Base-by-base conservation (phyloP, 116 monocot species). In the Papilionanthe hybrid region DNA sequence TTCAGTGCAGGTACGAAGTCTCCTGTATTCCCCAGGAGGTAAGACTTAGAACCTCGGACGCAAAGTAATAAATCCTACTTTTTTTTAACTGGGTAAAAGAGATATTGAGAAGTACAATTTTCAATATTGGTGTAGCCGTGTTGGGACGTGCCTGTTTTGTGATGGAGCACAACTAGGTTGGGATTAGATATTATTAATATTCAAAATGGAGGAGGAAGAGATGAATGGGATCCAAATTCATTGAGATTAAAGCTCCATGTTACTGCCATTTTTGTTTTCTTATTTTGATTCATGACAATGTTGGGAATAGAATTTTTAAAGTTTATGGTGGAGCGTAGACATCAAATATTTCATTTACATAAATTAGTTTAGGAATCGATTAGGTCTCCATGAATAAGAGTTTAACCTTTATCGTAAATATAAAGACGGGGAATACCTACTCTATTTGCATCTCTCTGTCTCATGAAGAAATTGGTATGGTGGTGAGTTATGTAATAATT, bases 1-100 rank as follows among this genome's bases (percentile, higher is more conserved):
- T 55, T 55, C 77, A 18, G 77, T 55, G 30, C 77, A 50, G 77
- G 77, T 77, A 77, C 29, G 6, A 77, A 15, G 18, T 7, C 10
- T 27, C 4, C 18, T 17, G 30, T 77, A 3, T 19, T 50, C 77
- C 0, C 5, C 50, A 19, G 55, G 6, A 0, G 8, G 23, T 75
- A 75, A 25, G 27, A 1, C 25, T 53, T 53, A 17, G n/a, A 17
- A 53, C 53, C 53, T 18, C 17, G 53, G 0, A 25, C 12, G 25
- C 65, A 23, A 15, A 23, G 25, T 65, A 65, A 25, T 65, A 7
- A 7, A 25, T 65, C 65, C 7, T 25, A 71, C 71, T 32, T 37
- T 28, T n/a, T 37, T 37, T 49, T 29, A 55, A 15, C 48, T 12
- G 50, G 7, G 15, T 9, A 7, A n/a, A n/a, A 3, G 28, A 76